A percentile compares a stretch with the other conserved stretches of the same genome.
Evolutionary conservation across 2,329 filamentous ascomycete genomes (phyloP).

Genomic region (Trichoderma gracile): DNA sequence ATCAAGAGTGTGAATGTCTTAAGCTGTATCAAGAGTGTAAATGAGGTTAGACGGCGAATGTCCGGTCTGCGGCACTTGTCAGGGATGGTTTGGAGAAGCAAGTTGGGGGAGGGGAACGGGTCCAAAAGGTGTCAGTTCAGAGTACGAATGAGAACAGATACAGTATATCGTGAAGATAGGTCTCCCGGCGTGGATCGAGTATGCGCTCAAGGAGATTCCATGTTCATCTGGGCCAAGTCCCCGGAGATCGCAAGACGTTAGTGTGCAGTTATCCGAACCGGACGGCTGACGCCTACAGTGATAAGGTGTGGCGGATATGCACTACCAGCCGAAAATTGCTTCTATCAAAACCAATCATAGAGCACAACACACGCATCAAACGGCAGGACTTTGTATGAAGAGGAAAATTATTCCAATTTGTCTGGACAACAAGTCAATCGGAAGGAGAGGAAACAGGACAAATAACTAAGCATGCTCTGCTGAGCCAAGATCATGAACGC

Average conservation of each 20-base stretch:
- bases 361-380: not conserved
- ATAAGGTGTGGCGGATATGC: not conserved
- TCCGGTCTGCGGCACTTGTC: not conserved
- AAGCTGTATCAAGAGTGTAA: not conserved
- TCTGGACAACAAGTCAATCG: too few relatives aligned
- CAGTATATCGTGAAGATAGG: not conserved
- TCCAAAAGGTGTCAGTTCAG: too few relatives aligned
- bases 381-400: not conserved
- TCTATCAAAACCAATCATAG: slow-evolving; percentile 6
- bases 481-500: not conserved
- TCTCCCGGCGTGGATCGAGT: not conserved
- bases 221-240: not conserved
- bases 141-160: not conserved
- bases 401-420: not conserved
- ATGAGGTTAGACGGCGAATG: not conserved
- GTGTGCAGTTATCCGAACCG: slow-evolving; percentile 11
- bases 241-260: not conserved
- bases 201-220: not conserved
- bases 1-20: not conserved
- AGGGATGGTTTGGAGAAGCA: not conserved
- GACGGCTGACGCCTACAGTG: not conserved
- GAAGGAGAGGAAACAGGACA: not conserved
- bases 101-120: too few relatives aligned
- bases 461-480: not conserved
- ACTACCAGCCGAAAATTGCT: not conserved